These are phyloP conservation scores for Angophora floribunda DNA, from an alignment of 345 rosid species.

Conservation along the genomic window DNA sequence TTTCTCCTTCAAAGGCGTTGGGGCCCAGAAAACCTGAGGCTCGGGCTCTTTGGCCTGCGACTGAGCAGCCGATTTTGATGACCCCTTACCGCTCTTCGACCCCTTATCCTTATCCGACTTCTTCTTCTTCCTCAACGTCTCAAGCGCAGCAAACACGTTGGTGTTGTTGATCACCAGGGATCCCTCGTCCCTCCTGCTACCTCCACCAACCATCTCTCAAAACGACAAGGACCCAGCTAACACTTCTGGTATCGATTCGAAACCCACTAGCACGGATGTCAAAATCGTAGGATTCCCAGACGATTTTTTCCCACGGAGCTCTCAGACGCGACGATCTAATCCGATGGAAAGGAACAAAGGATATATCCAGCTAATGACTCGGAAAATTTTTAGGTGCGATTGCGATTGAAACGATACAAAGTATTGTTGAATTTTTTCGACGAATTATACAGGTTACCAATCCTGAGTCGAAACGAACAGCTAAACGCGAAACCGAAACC, in stretches of 20 bases:
- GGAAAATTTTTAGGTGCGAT: background rate
- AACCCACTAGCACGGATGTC: background rate
- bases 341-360: background rate
- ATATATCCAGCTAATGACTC: background rate
- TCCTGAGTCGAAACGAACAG: background rate
- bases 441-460: background rate
- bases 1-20: slow-evolving; percentile 18
- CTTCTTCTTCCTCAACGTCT: slow-evolving; percentile 27
- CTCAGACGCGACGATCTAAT: background rate
- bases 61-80: slow-evolving; percentile 1
- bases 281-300: background rate
- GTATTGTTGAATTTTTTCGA: background rate
- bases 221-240: background rate
- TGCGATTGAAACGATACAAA: background rate
- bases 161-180: slow-evolving; percentile 24
- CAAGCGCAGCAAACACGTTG: slow-evolving; percentile 32
- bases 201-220: slow-evolving; percentile 5
- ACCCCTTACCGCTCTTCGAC: slow-evolving; percentile 1
- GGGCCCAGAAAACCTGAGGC: slow-evolving; percentile 26
- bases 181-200: slow-evolving; percentile 23
- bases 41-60: slow-evolving; percentile 1
- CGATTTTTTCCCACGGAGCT: background rate
- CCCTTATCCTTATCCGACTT: slow-evolving; percentile 17
- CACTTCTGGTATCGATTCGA: background rate
- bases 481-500: background rate